These are phyloP conservation scores for Entomortierella parvispora DNA, from an alignment of 192 early-diverging fungal genomes.

Conservation along the genomic window DNA sequence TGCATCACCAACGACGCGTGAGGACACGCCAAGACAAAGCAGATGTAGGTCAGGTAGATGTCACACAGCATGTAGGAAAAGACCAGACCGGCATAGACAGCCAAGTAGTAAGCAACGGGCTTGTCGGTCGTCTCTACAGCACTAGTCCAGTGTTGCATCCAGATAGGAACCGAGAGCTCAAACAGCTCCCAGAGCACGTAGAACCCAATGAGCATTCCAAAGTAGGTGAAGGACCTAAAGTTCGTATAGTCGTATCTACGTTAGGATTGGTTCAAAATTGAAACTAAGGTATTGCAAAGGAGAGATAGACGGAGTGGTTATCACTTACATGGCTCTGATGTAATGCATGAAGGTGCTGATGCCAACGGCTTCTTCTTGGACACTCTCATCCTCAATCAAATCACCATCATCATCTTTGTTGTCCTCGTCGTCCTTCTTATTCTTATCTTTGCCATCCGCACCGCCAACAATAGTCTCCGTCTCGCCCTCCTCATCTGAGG, in stretches of 20 bases:
- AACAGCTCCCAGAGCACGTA: not conserved
- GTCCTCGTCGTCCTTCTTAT: not conserved
- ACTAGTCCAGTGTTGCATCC: constrained; percentile 17
- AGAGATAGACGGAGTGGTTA: not conserved
- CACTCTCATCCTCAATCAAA: constrained; percentile 81
- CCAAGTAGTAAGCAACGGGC: constrained; percentile 4
- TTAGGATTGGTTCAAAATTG: not conserved
- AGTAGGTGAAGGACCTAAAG: constrained; percentile 1
- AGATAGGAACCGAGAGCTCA: constrained; percentile 7
- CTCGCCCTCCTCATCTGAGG: constrained; percentile 23
- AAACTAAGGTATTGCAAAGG: not conserved
- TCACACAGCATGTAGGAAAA: constrained; percentile 13
- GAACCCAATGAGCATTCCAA: not conserved
- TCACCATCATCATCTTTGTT: not conserved
- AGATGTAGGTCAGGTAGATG: constrained; percentile 7
- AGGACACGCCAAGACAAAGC: constrained; percentile 20
- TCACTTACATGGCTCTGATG: constrained; percentile 57
- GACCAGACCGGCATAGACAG: constrained; percentile 10
- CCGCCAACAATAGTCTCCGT: constrained; percentile 1
- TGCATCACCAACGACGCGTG: constrained; percentile 35
- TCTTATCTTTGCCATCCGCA: constrained; percentile 1
- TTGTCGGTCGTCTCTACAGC: not conserved
- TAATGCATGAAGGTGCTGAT: constrained; percentile 79
- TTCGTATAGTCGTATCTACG: no score
- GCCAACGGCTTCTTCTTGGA: constrained; percentile 80